These are phyloP conservation scores for Rhodotorula paludigena DNA, from an alignment of 768 basidiomycete genomes.

Conservation along the genomic window DNA sequence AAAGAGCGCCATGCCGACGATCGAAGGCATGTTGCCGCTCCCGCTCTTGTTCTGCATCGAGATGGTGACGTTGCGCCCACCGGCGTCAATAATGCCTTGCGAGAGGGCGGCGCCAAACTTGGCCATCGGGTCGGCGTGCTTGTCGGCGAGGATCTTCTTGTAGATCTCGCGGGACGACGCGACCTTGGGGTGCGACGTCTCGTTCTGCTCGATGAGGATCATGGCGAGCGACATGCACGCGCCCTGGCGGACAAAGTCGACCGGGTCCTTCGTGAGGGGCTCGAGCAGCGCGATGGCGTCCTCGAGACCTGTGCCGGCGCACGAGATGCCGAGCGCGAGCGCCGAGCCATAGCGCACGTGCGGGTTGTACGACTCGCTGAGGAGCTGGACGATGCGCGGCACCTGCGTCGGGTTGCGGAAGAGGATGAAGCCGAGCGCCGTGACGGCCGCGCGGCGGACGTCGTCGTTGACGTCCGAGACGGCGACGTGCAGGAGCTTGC, in stretches of 20 bases:
- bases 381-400: slow-evolving; percentile 88
- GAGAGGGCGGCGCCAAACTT: slow-evolving; percentile 94
- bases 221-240: slow-evolving; percentile 93
- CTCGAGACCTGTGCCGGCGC: slow-evolving; percentile 93
- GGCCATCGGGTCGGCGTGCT: slow-evolving; percentile 98
- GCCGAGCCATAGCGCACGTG: slow-evolving; percentile 97
- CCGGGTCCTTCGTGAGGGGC: slow-evolving; percentile 95
- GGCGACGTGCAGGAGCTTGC: slow-evolving; percentile 86
- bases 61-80: slow-evolving; percentile 92
- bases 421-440: slow-evolving; percentile 86
- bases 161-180: slow-evolving; percentile 77
- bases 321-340: slow-evolving; percentile 90
- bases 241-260: slow-evolving; percentile 97
- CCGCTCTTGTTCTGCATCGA: slow-evolving; percentile 88
- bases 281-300: slow-evolving; percentile 95
- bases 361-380: slow-evolving; percentile 98
- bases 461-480: slow-evolving; percentile 98
- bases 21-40: slow-evolving; percentile 83
- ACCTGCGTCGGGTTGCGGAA: slow-evolving; percentile 97
- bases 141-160: slow-evolving; percentile 82
- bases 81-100: slow-evolving; percentile 95
- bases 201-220: slow-evolving; percentile 94
- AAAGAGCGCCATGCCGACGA: slow-evolving; percentile 97
- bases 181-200: slow-evolving; percentile 76
- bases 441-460: slow-evolving; percentile 93